Conservation (phyloP, 257 asterid genomes). For the Asclepias syriaca region DNA sequence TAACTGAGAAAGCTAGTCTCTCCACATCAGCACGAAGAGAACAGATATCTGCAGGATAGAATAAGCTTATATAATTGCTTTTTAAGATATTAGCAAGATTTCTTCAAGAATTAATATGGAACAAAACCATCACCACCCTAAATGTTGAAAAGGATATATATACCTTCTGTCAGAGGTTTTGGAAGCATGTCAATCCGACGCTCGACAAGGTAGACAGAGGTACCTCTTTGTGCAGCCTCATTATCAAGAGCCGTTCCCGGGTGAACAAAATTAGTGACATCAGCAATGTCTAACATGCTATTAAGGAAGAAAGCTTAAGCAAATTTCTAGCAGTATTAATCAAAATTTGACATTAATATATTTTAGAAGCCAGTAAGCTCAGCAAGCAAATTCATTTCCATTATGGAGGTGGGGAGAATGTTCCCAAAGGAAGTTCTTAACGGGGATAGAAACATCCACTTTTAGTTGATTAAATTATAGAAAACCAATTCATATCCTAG, state of each 20-base stretch:
- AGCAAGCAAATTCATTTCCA: not conserved
- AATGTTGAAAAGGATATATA: not conserved
- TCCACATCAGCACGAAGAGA: constrained; percentile 92
- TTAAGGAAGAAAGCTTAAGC: constrained; percentile 34
- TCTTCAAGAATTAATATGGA: not conserved
- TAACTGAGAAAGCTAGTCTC: constrained; percentile 93
- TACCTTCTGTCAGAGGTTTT: constrained; percentile 97
- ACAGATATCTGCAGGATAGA: constrained; percentile 70
- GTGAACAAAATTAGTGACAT: constrained; percentile 93
- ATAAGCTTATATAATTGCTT: not conserved
- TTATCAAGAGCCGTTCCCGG: constrained; percentile 92
- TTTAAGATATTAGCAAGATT: constrained; percentile 1
- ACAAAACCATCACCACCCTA: not conserved
- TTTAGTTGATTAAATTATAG: not conserved
- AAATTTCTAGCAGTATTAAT: not conserved
- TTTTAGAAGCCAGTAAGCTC: not conserved
- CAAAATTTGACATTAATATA: not conserved
- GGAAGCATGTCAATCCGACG: constrained; percentile 99
- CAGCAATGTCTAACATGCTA: constrained; percentile 77
- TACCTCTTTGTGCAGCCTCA: constrained; percentile 97
- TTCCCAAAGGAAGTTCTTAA: not conserved
- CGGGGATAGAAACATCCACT: not conserved
- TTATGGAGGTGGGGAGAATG: not conserved
- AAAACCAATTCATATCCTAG: not conserved
- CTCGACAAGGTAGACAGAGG: constrained; percentile 98